phyloP scores from a whole-genome alignment of 106 monocot genomes.

The Acanthochlamys bracteata region DNA sequence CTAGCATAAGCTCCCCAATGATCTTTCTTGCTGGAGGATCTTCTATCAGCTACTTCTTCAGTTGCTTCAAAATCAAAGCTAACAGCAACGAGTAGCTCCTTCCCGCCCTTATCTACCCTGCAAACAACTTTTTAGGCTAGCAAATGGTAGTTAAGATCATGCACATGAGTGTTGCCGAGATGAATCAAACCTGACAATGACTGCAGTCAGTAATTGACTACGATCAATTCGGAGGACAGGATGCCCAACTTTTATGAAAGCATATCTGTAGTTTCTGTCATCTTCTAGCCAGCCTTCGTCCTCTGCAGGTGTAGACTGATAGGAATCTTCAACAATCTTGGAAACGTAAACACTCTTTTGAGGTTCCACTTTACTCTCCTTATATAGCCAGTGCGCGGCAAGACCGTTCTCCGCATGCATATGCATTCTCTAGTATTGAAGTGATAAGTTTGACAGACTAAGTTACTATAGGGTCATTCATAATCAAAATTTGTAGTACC shows the following conservation, averaged over 20 bases:
- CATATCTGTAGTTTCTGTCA: slow-evolving; percentile 43
- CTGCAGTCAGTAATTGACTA: slow-evolving; percentile 81
- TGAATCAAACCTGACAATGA: slow-evolving; percentile 39
- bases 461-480: no score
- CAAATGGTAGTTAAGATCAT: slow-evolving; percentile 1
- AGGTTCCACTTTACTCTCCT: slow-evolving; percentile 50
- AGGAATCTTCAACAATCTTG: slow-evolving; percentile 29
- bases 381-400: slow-evolving; percentile 96
- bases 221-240: slow-evolving; percentile 87
- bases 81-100: slow-evolving; percentile 82
- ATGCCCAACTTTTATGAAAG: slow-evolving; percentile 74
- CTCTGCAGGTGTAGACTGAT: slow-evolving; percentile 30
- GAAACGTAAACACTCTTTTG: slow-evolving; percentile 18
- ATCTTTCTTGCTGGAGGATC: slow-evolving; percentile 50
- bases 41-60: slow-evolving; percentile 71
- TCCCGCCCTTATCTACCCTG: slow-evolving; percentile 84
- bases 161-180: background rate
- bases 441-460: no score
- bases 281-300: slow-evolving; percentile 36
- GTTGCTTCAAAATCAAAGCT: slow-evolving; percentile 88
- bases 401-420: slow-evolving; percentile 79
- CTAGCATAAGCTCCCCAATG: slow-evolving; percentile 87
- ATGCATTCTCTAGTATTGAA: slow-evolving; percentile 64
- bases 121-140: background rate
- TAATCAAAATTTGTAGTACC: no score